A percentile compares a stretch with the other conserved stretches of the same genome.
These are phyloP conservation scores for Geotrichum siamense DNA, from an alignment of 1,139 yeast genomes.

Conservation along the genomic window DNA sequence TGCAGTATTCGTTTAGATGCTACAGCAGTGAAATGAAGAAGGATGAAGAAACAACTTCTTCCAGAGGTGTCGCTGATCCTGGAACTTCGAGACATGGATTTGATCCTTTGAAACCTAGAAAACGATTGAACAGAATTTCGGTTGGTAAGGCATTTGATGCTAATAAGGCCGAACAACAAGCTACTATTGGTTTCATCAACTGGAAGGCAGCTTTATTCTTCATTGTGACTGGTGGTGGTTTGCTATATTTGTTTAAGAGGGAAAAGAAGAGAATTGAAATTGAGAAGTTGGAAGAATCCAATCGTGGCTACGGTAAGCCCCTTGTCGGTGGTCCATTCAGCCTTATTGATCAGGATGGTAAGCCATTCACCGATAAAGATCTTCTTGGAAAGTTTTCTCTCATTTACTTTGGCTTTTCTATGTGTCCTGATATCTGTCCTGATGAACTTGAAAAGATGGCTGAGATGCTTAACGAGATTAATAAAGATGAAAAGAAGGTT, in stretches of 20 bases:
- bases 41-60: neutral
- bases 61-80: constrained; percentile 20
- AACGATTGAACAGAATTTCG: constrained; percentile 48
- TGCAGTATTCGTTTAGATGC: neutral
- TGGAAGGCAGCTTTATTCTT: constrained; percentile 78
- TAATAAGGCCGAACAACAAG: constrained; percentile 30
- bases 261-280: constrained; percentile 69
- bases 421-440: constrained; percentile 97
- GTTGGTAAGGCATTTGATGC: constrained; percentile 39
- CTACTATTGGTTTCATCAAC: constrained; percentile 61
- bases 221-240: constrained; percentile 58
- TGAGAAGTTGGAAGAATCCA: constrained; percentile 71
- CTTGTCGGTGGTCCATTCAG: constrained; percentile 86
- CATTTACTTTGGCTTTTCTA: constrained; percentile 88
- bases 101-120: constrained; percentile 33
- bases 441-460: constrained; percentile 92
- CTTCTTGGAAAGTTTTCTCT: constrained; percentile 71
- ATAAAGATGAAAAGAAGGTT: constrained; percentile 44
- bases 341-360: constrained; percentile 61
- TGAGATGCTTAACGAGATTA: constrained; percentile 55
- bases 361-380: constrained; percentile 66
- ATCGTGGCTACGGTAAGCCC: constrained; percentile 86
- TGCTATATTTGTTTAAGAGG: constrained; percentile 58
- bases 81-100: constrained; percentile 28
- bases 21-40: constrained; percentile 3